Base-by-base conservation (phyloP, 495 filamentous ascomycete species). In the Patellaria atrata region DNA sequence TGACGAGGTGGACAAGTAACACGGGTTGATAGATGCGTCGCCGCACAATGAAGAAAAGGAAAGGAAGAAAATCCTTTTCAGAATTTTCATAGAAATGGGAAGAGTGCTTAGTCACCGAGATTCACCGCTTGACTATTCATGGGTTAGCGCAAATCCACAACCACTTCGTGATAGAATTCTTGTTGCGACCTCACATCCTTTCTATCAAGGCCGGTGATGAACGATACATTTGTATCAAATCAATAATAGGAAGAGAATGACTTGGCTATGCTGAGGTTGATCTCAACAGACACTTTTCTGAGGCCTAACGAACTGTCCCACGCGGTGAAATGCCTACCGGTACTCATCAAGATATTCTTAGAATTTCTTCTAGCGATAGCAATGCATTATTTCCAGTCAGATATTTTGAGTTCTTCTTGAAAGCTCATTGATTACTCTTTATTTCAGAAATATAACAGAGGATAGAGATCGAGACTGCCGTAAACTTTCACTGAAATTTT, bases 201-300 rank as follows among this genome's bases (percentile, higher is more conserved):
- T 49, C 25, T 30, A 43, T 58, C 38, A 57, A 50, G 65, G 68
- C 64, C 60, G 43, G 55, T 69, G 68, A 72, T 69, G 68, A 72
- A 59, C 39, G 43, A 35, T 51, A 38, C 35, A 36, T 38, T 32
- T 53, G 38, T 56, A 61, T 61, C 57, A 50, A 59, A 56, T 56
- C 48, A 19, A 64, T 65, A 61, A 73, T 71, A 73, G 67, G 68
- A 73, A 73, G 68, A 73, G 68, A 60, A 64, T 73, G 68, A 73
- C 55, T 31, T 35, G 32, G 44, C 41, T 14, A 36, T 40, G 38
- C 28, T 54, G 55, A 57, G 65, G 27, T 54, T 71, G 68, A 71
- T 70, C 64, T 71, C 53, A 55, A 48, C 33, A 53, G 59, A 60
- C 61, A 47, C 24, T n/a, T 37, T 43, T 59, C 57, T 60, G 58